Conservation (phyloP, 2,329 filamentous ascomycete species). For the Plenodomus biglobosus region DNA sequence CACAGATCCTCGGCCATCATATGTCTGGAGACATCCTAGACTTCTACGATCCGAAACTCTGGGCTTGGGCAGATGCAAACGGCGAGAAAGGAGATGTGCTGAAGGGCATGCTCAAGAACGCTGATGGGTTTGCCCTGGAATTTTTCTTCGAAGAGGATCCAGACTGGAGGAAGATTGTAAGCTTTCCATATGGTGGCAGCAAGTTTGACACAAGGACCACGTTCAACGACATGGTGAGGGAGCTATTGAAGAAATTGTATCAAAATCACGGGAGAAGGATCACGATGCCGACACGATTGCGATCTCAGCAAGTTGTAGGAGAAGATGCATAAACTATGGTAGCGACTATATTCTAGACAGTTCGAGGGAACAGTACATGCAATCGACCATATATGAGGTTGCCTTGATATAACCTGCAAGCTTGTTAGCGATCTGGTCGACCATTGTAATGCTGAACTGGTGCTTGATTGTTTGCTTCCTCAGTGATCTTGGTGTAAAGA, state of each 20-base stretch:
- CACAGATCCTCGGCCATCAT: conserved; percentile 30
- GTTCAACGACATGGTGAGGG: conserved; percentile 27
- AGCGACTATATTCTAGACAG: background rate
- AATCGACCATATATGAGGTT: background rate
- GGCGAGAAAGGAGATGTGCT: conserved; percentile 30
- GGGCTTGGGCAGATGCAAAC: conserved; percentile 38
- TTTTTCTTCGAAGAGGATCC: conserved; percentile 37
- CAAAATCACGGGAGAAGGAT: conserved; percentile 38
- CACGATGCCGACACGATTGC: conserved; percentile 16
- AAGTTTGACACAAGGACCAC: conserved; percentile 35
- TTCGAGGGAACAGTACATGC: background rate
- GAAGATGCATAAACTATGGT: conserved; percentile 1
- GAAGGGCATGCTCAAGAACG: conserved; percentile 36
- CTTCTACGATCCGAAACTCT: conserved; percentile 38
- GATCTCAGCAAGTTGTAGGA: background rate
- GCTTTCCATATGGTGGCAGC: conserved; percentile 38
- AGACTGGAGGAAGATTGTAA: conserved; percentile 32
- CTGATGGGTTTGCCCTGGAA: conserved; percentile 36
- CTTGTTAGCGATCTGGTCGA: conserved; percentile 23
- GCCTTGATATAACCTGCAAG: conserved; percentile 11
- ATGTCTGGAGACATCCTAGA: conserved; percentile 24
- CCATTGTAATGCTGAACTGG: conserved; percentile 12
- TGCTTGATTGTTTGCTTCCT: conserved; percentile 45
- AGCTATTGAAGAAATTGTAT: conserved; percentile 37
- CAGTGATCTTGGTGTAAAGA: conserved; percentile 69